Evolutionary conservation across 805 yeast species (phyloP), one percentile per base, ranked within the genome.

Genomic region (Nakazawaea pomicola): DNA sequence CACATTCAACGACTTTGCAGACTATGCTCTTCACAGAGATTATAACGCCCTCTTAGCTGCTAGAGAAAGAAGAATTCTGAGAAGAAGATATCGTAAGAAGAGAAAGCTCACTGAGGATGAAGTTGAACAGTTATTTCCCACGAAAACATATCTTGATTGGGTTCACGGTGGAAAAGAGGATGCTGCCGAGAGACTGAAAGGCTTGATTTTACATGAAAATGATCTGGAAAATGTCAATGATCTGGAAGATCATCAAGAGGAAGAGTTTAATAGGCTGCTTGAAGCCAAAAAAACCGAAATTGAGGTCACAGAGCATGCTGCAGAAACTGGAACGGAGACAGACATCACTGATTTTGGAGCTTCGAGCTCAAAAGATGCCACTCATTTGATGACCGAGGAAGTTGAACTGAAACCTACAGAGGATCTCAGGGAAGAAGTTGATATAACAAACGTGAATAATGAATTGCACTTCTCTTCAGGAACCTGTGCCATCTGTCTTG

Each of bases 401-500:
- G 23, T 16, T 19, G 38, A 25, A 20, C 33, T 25, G n/a, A 20
- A 9, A 7, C 18, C 36, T 8, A 12, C 36, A 3, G 35, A 28
- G 3, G 24, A 6, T 10, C n/a, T 16, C 5, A 25, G 24, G 6
- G 20, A 16, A 4, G 43, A 39, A 14, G 29, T 25, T 2, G 38
- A 23, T 21, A 15, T 27, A 14, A 31, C 36, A 6, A 24, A 33
- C 14, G 41, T 37, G 6, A 51, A 48, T 16, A 53, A 50, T 6
- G 54, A 60, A 35, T 56, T 61, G 19, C 85, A 79, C 51, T 79
- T 65, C 51, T 72, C 78, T 29, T 77, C 84, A 1, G 93, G 89
- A 9, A 58, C 73, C 1, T 85, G 95, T 66, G 89, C 91, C 10
- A 81, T 85, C 48, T 85, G 95, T 58, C 67, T 86, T 27, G 95